phyloP scores from a whole-genome alignment of 2,329 filamentous ascomycete species.

The Talaromyces sp. region DNA sequence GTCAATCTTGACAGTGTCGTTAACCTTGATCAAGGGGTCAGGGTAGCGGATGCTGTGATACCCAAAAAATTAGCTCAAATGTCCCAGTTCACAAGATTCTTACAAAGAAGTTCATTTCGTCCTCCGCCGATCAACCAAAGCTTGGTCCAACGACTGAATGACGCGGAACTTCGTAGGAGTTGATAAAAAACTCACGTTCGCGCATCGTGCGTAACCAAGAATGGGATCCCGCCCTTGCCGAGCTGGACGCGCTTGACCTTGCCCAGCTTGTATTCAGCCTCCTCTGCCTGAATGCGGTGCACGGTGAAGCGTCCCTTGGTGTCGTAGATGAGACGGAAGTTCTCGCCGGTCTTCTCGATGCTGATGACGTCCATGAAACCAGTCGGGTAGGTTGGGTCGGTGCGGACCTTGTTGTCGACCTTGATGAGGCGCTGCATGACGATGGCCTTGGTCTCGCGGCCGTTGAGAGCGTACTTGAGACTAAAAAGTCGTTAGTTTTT shows the following conservation, averaged over 20 bases:
- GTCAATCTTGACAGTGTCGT: conserved; percentile 99
- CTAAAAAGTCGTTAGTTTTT: conserved; percentile 45
- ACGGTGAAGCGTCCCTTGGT: conserved; percentile 99
- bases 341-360: conserved; percentile 99
- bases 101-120: conserved; percentile 24
- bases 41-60: conserved; percentile 90
- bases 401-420: conserved; percentile 99
- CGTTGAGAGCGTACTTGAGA: conserved; percentile 99
- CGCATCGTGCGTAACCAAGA: conserved; percentile 99
- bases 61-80: conserved; percentile 26
- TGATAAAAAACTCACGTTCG: conserved; percentile 83
- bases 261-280: conserved; percentile 99
- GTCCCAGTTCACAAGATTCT: conserved; percentile 20
- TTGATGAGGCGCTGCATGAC: conserved; percentile 99
- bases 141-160: conserved; percentile 99
- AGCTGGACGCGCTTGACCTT: conserved; percentile 99
- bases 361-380: conserved; percentile 99
- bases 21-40: conserved; percentile 97
- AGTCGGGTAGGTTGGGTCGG: conserved; percentile 92
- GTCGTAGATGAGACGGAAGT: conserved; percentile 99
- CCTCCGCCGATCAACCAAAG: conserved; percentile 66
- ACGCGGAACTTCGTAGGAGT: conserved; percentile 63
- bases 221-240: conserved; percentile 99
- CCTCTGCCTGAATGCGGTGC: conserved; percentile 97
- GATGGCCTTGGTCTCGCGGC: conserved; percentile 94